Conservation (phyloP, 768 basidiomycete species). For the Tricholoma furcatifolium region DNA sequence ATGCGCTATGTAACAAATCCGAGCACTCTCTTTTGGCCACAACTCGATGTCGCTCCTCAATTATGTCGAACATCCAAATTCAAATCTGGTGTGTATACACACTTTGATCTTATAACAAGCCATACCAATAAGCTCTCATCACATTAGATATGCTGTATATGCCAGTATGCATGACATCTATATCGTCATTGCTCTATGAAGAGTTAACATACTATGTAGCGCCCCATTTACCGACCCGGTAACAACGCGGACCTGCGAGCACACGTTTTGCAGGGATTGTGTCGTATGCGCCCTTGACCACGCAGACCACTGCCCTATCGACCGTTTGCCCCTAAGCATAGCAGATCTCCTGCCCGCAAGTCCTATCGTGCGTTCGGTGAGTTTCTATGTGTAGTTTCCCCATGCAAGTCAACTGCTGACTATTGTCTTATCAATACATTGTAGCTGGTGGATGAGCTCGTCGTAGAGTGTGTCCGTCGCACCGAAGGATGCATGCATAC, state of each 20-base stretch:
- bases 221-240: constrained; percentile 76
- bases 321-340: constrained; percentile 63
- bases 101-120: background rate
- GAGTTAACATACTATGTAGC: constrained; percentile 28
- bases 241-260: constrained; percentile 72
- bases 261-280: constrained; percentile 87
- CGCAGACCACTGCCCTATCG: constrained; percentile 78
- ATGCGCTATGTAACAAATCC: background rate
- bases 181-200: background rate
- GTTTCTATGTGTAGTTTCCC: constrained; percentile 22
- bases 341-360: constrained; percentile 66
- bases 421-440: background rate
- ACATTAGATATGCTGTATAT: constrained; percentile 75
- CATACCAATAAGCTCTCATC: constrained; percentile 2
- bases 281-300: constrained; percentile 68
- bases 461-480: constrained; percentile 68
- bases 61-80: constrained; percentile 63
- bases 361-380: constrained; percentile 72
- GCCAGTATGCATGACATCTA: constrained; percentile 42
- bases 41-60: constrained; percentile 42
- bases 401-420: background rate
- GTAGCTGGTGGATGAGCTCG: constrained; percentile 81
- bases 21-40: constrained; percentile 1
- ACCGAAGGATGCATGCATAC: constrained; percentile 58
- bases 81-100: constrained; percentile 57